phyloP scores from a whole-genome alignment of 495 filamentous ascomycete species.

The Hypoxylon cercidicola region DNA sequence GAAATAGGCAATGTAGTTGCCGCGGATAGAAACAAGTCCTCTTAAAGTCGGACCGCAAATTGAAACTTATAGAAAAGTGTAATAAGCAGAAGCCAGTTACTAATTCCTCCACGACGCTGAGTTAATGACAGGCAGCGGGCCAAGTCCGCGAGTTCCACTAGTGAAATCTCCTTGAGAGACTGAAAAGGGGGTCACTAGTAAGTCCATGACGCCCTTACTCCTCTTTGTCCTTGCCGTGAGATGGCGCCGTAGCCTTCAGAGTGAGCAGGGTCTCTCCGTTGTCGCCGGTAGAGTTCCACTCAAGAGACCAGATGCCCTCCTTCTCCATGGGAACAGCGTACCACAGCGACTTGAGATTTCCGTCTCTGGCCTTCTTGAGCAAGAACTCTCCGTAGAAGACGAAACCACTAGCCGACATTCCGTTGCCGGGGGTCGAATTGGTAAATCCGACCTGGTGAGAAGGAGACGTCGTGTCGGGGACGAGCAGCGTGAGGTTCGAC shows the following conservation, averaged over 20 bases:
- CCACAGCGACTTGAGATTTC: conserved; percentile 46
- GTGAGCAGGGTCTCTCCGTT: conserved; percentile 34
- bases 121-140: too few species aligned
- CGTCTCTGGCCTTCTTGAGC: conserved; percentile 42
- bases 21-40: too few species aligned
- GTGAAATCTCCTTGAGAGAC: neutral
- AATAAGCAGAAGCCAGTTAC: too few species aligned
- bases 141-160: too few species aligned
- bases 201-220: neutral
- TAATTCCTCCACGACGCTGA: too few species aligned
- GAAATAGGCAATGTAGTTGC: too few species aligned
- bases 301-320: conserved; percentile 43
- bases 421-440: conserved; percentile 26
- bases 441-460: conserved; percentile 38
- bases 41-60: too few species aligned
- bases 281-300: conserved; percentile 49
- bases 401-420: conserved; percentile 43
- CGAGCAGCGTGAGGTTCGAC: conserved; percentile 41
- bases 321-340: conserved; percentile 39
- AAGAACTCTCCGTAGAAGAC: conserved; percentile 50
- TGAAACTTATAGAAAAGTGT: too few species aligned
- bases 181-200: neutral
- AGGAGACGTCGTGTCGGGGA: conserved; percentile 34
- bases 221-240: conserved; percentile 7
- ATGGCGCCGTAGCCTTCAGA: conserved; percentile 44